Conservation (phyloP, 2,329 filamentous ascomycete genomes). For the Epichloe uncinata region DNA sequence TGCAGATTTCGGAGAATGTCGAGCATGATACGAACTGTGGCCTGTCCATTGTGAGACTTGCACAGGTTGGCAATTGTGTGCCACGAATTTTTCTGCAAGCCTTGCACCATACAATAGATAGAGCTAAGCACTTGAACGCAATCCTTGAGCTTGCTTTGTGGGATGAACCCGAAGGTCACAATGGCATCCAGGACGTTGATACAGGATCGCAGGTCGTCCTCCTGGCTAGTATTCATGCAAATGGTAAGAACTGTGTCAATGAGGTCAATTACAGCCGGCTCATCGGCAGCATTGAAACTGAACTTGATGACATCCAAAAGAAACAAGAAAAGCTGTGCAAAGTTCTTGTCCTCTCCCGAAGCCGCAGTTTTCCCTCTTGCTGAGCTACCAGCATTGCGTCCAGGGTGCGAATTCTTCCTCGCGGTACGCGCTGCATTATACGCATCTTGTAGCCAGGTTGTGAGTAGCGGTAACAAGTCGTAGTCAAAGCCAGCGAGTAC, state of each 20-base stretch:
- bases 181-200: slow-evolving; percentile 57
- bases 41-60: slow-evolving; percentile 60
- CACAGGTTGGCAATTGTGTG: slow-evolving; percentile 56
- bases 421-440: slow-evolving; percentile 41
- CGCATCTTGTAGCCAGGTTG: slow-evolving; percentile 42
- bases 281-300: slow-evolving; percentile 55
- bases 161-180: slow-evolving; percentile 59
- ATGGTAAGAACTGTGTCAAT: slow-evolving; percentile 52
- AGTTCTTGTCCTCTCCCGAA: slow-evolving; percentile 44
- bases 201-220: slow-evolving; percentile 52
- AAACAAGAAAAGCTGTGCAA: slow-evolving; percentile 51
- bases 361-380: slow-evolving; percentile 23
- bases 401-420: slow-evolving; percentile 29
- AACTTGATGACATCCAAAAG: slow-evolving; percentile 61
- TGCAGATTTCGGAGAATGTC: slow-evolving; percentile 43
- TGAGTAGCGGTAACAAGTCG: slow-evolving; percentile 49
- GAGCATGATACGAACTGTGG: slow-evolving; percentile 51
- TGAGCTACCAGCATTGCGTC: slow-evolving; percentile 22
- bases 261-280: slow-evolving; percentile 45
- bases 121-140: slow-evolving; percentile 61
- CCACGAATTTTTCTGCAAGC: slow-evolving; percentile 52
- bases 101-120: slow-evolving; percentile 52
- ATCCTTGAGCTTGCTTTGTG: slow-evolving; percentile 44
- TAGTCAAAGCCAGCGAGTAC: slow-evolving; percentile 55
- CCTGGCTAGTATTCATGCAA: slow-evolving; percentile 51